Base-by-base conservation (phyloP, 805 yeast species). In the Wickerhamiella alocasiicola region DNA sequence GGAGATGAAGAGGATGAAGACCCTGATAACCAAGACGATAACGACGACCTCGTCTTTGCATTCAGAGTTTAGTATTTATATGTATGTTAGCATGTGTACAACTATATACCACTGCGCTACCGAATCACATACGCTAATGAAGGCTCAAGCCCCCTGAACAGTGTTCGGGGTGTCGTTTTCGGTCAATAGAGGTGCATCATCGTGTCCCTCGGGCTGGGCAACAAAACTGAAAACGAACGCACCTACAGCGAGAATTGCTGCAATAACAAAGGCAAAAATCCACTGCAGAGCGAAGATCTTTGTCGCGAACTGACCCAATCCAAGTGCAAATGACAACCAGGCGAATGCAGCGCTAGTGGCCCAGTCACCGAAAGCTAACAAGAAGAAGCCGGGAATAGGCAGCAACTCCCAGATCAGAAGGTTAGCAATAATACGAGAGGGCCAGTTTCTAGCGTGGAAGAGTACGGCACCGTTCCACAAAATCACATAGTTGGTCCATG, bases 381-480 rank as follows among this genome's bases (percentile, higher is more conserved):
- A 54, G 53, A 76, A 68, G 44, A 70, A 57, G 16, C 64, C 63
- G 13, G 93, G 88, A 33, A 76, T 72, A 27, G 81, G 44, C 47
- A 82, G 64, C 61, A 79, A 78, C 55, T 74, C 77, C 94, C 94
- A 83, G 53, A 82, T 72, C 47, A 79, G 65, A 25, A 81, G 56
- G 57, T 82, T 81, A 39, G 88, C 82, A 17, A 81, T 46, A 38
- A 82, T 60, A 44, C 93, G 68, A 12, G 83, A 75, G 16, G 71
- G 60, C n/a, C 78, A 57, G 45, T 47, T 46, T 42, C 70, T 70
- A 9, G 79, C 71, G 45, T 77, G 80, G 62, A 77, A 71, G 55
- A 78, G 56, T 21, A 78, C 78, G 2, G 93, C 85, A 34, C 93
- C 93, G 54, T 79, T 80, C 94, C 94, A 83, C 65, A 81, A 79